Evolutionary conservation across 129 eudicot genomes (phyloP), one percentile per base, ranked within the genome.

Genomic region (Flaveria bidentis): DNA sequence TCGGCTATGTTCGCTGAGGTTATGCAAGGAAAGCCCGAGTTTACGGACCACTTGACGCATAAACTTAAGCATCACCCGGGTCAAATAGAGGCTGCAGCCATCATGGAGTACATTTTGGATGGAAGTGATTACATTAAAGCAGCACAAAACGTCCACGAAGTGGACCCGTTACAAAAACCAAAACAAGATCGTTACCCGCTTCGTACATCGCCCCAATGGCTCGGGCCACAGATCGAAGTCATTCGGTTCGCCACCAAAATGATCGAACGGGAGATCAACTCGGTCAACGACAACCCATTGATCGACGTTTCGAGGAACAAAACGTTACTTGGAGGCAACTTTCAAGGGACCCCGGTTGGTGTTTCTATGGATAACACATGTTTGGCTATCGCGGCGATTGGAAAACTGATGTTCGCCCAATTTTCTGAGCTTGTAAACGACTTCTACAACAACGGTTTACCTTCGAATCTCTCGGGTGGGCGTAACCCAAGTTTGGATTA

Each of bases 301-400:
- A 62, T 62, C 22, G 68, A 30, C 13, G 45, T 62, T 4, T 28
- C 68, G 2, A 62, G 68, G 15, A 62, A 30, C 22, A 62, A 62
- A 62, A 9, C 45, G 4, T 26, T 62, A 30, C 88, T 86, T 16
- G 90, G 93, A 25, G 93, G 93, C 0, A 88, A 88, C 77, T 88
- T 88, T 71, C 93, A 88, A 69, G 93, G 93, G 0, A 88, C 93
- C 26, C 93, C 93, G 9, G 79, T 88, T 67, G 93, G 93, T 46
- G 88, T 86, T 13, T 86, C 93, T 15, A 88, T 88, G 93, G 93
- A 88, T 61, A 88, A 88, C 51, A 57, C 93, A 2, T 56, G 93
- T 16, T 55, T 88, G 33, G 90, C 90, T 26, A 69, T 88, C 0
- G 93, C 90, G 1, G 77, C 93, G 1, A 85, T 88, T 2, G 86